A percentile compares a stretch with the other conserved stretches of the same genome.
These are phyloP conservation scores for Mycena metata DNA, from an alignment of 768 basidiomycete genomes.

Conservation along the genomic window DNA sequence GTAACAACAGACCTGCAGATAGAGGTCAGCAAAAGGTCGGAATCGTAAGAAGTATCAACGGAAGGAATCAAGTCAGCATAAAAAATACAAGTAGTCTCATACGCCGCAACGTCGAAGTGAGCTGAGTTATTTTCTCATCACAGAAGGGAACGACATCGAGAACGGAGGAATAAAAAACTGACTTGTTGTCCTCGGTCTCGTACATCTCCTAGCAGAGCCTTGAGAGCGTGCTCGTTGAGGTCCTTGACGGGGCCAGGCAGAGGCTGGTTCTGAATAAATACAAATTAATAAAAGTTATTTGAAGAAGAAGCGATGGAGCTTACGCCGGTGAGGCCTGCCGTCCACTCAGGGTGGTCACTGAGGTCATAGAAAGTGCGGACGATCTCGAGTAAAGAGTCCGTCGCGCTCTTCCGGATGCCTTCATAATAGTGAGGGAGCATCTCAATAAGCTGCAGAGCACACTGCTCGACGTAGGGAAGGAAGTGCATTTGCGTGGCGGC, in stretches of 20 bases:
- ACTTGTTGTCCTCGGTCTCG: slow-evolving; percentile 97
- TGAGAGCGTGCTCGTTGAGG: slow-evolving; percentile 81
- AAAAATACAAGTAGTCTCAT: slow-evolving; percentile 65
- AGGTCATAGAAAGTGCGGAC: slow-evolving; percentile 94
- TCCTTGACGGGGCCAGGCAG: slow-evolving; percentile 81
- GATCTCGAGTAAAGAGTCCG: slow-evolving; percentile 89
- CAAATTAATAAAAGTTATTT: slow-evolving; percentile 18
- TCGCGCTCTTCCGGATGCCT: slow-evolving; percentile 94
- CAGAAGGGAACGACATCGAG: slow-evolving; percentile 28
- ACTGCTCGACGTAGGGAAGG: slow-evolving; percentile 91
- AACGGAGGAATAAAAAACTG: slow-evolving; percentile 55
- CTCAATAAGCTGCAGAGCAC: slow-evolving; percentile 81
- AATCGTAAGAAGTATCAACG: slow-evolving; percentile 27
- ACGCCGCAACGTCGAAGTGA: slow-evolving; percentile 79
- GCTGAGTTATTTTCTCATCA: slow-evolving; percentile 80
- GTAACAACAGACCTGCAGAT: slow-evolving; percentile 84
- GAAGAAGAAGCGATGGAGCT: slow-evolving; percentile 44
- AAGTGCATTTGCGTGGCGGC: slow-evolving; percentile 84
- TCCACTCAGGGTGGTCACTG: slow-evolving; percentile 86
- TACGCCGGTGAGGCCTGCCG: slow-evolving; percentile 71
- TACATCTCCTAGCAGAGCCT: slow-evolving; percentile 89
- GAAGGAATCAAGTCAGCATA: slow-evolving; percentile 50
- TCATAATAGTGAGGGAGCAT: slow-evolving; percentile 95
- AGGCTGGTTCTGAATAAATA: slow-evolving; percentile 54
- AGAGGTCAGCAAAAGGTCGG: slow-evolving; percentile 38